Evolutionary conservation across 768 basidiomycete species (phyloP), one percentile per base, ranked within the genome.

Genomic region (Tulasnella sp.): DNA sequence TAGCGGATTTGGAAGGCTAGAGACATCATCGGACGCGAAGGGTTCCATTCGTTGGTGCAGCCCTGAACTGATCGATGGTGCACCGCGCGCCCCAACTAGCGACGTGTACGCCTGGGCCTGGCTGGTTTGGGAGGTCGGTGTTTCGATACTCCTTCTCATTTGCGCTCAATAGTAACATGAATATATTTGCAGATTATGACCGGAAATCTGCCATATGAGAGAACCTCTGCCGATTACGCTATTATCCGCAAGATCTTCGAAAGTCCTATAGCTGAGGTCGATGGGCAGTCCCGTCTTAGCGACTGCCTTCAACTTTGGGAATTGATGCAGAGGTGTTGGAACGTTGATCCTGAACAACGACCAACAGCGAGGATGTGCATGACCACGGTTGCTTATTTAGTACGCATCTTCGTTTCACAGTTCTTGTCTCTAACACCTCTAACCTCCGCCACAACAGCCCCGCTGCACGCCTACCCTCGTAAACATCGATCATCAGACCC

Each of bases 31-130:
- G 5, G 74, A 41, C 5, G 14, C 18, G 31, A 75, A 75, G 20
- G 74, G 50, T 7, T 75, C 74, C 20, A 75, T 75, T 8, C 74
- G 41, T 3, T 75, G 46, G 41, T 75, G 74, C 14, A 75, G 74
- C 31, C 74, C 74, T 22, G 74, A 75, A 16, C 3, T 75, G 5
- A 40, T 75, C 37, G 14, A 75, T 48, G 74, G 74, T 40, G 37
- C 18, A n/a, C 46, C 37, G 12, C 74, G 74, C 28, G 37, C 0
- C 4, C 74, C 37, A 3, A 24, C 74, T 20, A 41, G 74, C 37
- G 74, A 75, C 37, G 46, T 75, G n/a, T 75, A 48, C 16, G n/a
- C 74, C 3, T 75, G 74, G 74, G 74, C 74, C 8, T 75, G 74
- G 42, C 41, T 50, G 40, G 74, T 50, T 18, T 42, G 74, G 48